A percentile compares a stretch with the other conserved stretches of the same genome.
Conservation (phyloP, 768 basidiomycete genomes). For the Suillus subaureus region DNA sequence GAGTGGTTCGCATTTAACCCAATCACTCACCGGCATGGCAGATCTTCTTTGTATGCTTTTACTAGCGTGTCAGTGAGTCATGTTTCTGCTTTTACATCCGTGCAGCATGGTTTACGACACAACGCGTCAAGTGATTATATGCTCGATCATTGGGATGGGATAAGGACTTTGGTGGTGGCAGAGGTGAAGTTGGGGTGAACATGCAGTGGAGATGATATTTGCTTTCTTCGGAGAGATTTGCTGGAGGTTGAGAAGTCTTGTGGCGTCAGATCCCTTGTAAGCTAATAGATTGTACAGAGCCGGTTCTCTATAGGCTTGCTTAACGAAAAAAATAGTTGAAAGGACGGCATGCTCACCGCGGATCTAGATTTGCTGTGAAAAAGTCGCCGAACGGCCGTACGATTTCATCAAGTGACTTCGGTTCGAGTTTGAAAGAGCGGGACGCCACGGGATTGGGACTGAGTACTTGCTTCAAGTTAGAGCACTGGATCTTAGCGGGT, state of each 20-base stretch:
- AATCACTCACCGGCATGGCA: no score
- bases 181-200: neutral
- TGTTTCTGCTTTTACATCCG: neutral
- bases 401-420: neutral
- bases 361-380: neutral
- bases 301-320: neutral
- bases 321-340: neutral
- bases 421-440: neutral
- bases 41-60: neutral
- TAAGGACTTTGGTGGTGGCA: neutral
- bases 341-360: neutral
- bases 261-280: neutral
- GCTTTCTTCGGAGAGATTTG: neutral
- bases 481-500: neutral
- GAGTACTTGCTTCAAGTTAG: neutral
- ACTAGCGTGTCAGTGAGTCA: neutral
- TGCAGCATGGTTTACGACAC: neutral
- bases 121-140: neutral
- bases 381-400: neutral
- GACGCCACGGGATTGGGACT: neutral
- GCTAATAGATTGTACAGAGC: neutral
- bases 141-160: neutral
- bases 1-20: no score
- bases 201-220: neutral
- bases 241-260: neutral